Conservation (phyloP, 108 stramenopile species). For the Cylindrotheca fusiformis region DNA sequence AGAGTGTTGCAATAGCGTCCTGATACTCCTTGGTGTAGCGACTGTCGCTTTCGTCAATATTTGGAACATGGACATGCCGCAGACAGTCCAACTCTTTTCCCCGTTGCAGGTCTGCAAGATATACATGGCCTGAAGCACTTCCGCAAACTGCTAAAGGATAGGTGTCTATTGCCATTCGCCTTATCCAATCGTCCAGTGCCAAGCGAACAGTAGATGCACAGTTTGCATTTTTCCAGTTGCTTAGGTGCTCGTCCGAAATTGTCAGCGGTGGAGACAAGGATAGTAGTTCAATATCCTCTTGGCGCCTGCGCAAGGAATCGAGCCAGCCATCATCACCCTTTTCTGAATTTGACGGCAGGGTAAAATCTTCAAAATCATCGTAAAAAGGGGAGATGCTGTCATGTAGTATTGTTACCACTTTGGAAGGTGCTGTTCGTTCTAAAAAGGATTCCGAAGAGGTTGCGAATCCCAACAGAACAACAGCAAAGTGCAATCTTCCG, state of each 20-base stretch:
- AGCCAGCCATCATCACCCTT: not conserved
- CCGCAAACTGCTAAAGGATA: slow-evolving; percentile 76
- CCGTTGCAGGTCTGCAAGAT: slow-evolving; percentile 52
- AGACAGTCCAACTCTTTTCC: slow-evolving; percentile 42
- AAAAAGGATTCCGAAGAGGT: no score
- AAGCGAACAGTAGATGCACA: slow-evolving; percentile 28
- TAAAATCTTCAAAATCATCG: slow-evolving; percentile 28
- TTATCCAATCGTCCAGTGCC: slow-evolving; percentile 58
- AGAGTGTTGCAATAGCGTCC: slow-evolving; percentile 19
- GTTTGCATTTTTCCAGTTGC: slow-evolving; percentile 35
- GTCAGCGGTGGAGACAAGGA: not conserved
- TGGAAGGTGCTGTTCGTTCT: no score
- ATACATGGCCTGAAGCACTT: slow-evolving; percentile 50
- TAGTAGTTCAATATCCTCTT: not conserved
- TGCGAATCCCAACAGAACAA: no score
- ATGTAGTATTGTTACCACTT: no score
- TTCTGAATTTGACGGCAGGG: not conserved
- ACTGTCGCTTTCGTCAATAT: slow-evolving; percentile 11
- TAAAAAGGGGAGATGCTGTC: slow-evolving; percentile 5
- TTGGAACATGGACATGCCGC: slow-evolving; percentile 20
- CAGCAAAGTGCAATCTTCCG: no score
- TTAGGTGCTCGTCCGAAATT: not conserved
- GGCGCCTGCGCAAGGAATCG: not conserved
- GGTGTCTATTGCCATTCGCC: slow-evolving; percentile 57
- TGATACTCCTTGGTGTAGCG: slow-evolving; percentile 11